Conservation (phyloP, 2,329 filamentous ascomycete genomes). For the Coccinonectria pachysandricola region DNA sequence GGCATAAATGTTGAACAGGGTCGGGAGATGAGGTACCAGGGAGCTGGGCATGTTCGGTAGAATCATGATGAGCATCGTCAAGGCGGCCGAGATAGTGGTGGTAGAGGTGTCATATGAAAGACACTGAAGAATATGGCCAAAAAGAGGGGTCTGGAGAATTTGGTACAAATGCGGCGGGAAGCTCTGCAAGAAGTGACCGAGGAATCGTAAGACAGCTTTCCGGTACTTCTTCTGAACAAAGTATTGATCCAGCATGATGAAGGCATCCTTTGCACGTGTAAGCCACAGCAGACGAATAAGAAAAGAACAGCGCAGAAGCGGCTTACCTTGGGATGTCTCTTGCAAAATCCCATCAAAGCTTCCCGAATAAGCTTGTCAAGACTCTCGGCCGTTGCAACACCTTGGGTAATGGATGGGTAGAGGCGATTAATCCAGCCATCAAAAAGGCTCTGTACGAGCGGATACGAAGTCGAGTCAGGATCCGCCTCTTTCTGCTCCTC, state of each 20-base stretch:
- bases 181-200: slow-evolving; percentile 63
- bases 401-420: slow-evolving; percentile 26
- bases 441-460: slow-evolving; percentile 48
- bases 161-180: slow-evolving; percentile 73
- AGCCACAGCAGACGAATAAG: slow-evolving; percentile 1
- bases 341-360: slow-evolving; percentile 50
- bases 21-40: slow-evolving; percentile 56
- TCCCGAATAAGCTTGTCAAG: slow-evolving; percentile 41
- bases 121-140: slow-evolving; percentile 61
- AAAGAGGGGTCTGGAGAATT: slow-evolving; percentile 60
- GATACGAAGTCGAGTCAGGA: slow-evolving; percentile 32
- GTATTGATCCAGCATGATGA: slow-evolving; percentile 53
- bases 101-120: slow-evolving; percentile 70
- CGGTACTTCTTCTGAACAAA: slow-evolving; percentile 56
- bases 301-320: not conserved
- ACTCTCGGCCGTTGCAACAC: slow-evolving; percentile 28
- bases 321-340: slow-evolving; percentile 50
- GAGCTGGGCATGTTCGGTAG: slow-evolving; percentile 70
- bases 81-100: slow-evolving; percentile 61
- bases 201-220: slow-evolving; percentile 52
- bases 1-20: slow-evolving; percentile 73
- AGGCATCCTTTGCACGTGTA: slow-evolving; percentile 43
- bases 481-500: slow-evolving; percentile 41
- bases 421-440: slow-evolving; percentile 45
- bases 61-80: slow-evolving; percentile 71